Base-by-base conservation (phyloP, 169 alveolate species). In the Neospora caninum region DNA sequence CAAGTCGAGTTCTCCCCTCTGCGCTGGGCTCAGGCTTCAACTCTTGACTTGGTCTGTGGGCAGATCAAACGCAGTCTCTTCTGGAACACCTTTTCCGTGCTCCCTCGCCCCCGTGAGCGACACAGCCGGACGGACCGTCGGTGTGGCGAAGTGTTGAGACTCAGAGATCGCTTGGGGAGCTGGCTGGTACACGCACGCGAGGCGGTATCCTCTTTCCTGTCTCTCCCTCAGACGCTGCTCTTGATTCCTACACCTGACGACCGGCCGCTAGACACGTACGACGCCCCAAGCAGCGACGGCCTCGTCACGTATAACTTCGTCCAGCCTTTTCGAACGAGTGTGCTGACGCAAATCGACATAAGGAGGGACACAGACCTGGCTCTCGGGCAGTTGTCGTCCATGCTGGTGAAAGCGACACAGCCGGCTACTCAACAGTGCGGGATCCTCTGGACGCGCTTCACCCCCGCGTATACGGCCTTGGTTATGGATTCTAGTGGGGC, bases 241-340 rank as follows among this genome's bases (percentile, higher is more conserved):
- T 22, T 78, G 86, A 78, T 78, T n/a, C 86, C 86, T 4, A 78
- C 86, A 25, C 86, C 86, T 0, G 86, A n/a, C 27, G 45, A 38
- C 45, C 22, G 45, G 86, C 86, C 86, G 39, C 86, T 78, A 29
- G 49, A n/a, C 49, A 78, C 49, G 29, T n/a, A 78, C 45, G 45
- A 38, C 42, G 43, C 39, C 10, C 49, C 86, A 29, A 1, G 13
- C 42, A 10, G 13, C 2, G 86, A 78, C 45, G 49, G 49, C 31
- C 45, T 78, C 2, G 86, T 78, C 27, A n/a, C n/a, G 39, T 78
- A 78, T 43, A 78, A 78, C 86, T 78, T 78, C 27, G 49, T 78
- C 29, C 86, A 78, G 39, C 86, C 86, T 10, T 78, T 78, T 78
- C 86, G 45, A 18, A 78, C 86, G 45, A 78, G 86, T 78, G 45